A percentile compares a stretch with the other conserved stretches of the same genome.
phyloP scores from a whole-genome alignment of 2,329 filamentous ascomycete genomes.

The Cephalotrichum gorgonifer region DNA sequence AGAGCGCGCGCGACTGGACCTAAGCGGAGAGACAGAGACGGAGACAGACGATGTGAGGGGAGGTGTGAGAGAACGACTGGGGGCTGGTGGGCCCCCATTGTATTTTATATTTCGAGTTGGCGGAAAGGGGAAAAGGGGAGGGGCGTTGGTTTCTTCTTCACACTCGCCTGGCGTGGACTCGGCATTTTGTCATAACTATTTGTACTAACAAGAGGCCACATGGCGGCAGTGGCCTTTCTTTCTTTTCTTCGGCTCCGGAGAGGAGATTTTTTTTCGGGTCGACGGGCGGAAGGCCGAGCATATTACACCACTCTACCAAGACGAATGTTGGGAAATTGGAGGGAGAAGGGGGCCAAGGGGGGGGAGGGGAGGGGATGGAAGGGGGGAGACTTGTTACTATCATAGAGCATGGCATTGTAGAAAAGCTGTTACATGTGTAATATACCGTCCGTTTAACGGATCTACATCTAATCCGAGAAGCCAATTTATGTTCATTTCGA shows the following conservation, averaged over 20 bases:
- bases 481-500: too few relatives aligned
- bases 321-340: too few relatives aligned
- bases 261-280: not conserved
- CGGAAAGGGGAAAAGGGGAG: not conserved
- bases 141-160: not conserved
- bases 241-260: not conserved
- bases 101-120: not conserved
- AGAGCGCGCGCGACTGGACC: slow-evolving; percentile 84
- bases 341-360: not conserved
- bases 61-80: not conserved
- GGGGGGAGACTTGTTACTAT: not conserved
- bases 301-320: not conserved
- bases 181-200: not conserved
- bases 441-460: too few relatives aligned
- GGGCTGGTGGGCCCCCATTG: not conserved
- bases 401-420: not conserved
- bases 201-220: not conserved
- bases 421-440: not conserved
- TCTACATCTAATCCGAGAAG: not conserved
- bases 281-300: not conserved
- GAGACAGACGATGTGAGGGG: not conserved
- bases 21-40: slow-evolving; percentile 17
- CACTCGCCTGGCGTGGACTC: not conserved
- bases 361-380: not conserved
- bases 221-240: not conserved